phyloP scores from a whole-genome alignment of 192 early-diverging fungal species.

The Backusella parvicylindrica region DNA sequence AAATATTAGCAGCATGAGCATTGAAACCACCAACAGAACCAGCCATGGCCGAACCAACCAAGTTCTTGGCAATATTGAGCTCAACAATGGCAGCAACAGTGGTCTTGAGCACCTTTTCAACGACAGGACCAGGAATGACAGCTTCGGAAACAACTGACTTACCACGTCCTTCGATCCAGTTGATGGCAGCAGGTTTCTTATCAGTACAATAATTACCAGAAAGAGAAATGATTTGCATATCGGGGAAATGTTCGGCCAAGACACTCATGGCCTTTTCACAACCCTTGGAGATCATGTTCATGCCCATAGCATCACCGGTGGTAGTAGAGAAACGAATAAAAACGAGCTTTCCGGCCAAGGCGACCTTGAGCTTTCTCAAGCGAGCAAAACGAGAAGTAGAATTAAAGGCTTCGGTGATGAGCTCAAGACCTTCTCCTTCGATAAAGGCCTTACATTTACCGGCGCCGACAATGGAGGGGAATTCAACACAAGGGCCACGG shows the following conservation, averaged over 20 bases:
- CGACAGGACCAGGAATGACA: slow-evolving; percentile 74
- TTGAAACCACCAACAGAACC: slow-evolving; percentile 91
- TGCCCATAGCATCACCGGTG: slow-evolving; percentile 97
- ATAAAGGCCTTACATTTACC: slow-evolving; percentile 69
- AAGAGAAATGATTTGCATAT: slow-evolving; percentile 76
- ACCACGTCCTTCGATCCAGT: slow-evolving; percentile 96
- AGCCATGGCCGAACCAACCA: slow-evolving; percentile 93
- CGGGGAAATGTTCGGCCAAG: slow-evolving; percentile 58
- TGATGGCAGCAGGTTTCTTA: slow-evolving; percentile 96
- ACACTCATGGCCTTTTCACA: slow-evolving; percentile 78
- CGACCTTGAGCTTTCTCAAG: slow-evolving; percentile 77
- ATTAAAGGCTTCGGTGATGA: slow-evolving; percentile 77
- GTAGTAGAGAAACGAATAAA: slow-evolving; percentile 88
- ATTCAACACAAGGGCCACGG: slow-evolving; percentile 90
- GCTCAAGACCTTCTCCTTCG: slow-evolving; percentile 55
- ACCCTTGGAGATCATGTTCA: slow-evolving; percentile 99
- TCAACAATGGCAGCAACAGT: slow-evolving; percentile 72
- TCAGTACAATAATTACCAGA: slow-evolving; percentile 96
- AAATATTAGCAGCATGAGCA: slow-evolving; percentile 90
- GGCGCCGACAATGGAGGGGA: slow-evolving; percentile 66
- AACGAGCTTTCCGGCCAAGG: slow-evolving; percentile 77
- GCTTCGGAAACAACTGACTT: slow-evolving; percentile 90
- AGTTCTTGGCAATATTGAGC: slow-evolving; percentile 85
- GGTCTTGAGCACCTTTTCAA: slow-evolving; percentile 84
- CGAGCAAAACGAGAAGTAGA: slow-evolving; percentile 87